Evolutionary conservation across 2,329 filamentous ascomycete species (phyloP), one percentile per base, ranked within the genome.

Genomic region (Cryphonectria radicalis): DNA sequence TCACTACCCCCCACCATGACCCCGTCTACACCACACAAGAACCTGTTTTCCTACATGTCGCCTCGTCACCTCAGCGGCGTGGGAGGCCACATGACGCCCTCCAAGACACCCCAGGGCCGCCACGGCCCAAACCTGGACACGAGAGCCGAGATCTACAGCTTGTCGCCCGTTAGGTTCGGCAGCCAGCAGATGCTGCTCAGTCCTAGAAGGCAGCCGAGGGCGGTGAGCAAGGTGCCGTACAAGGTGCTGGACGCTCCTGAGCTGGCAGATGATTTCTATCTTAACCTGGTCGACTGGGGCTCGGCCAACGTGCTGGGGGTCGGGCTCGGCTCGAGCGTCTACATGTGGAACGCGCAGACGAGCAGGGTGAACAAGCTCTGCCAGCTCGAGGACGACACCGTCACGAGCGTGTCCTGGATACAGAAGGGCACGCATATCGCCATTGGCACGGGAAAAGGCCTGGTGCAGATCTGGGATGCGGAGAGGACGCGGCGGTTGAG

Each of bases 321-420:
- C 60, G 96, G 96, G 0, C 84, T 99, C 37, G 95, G 95, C 25
- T 93, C 92, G 25, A 97, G 93, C 75, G 96, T 99, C 7, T 99
- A 98, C 79, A 96, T 98, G 90, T 99, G 96, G 96, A 97, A 98
- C 79, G 96, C 95, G 5, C 90, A 94, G 75, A 92, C 92, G 10
- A 96, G 95, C 74, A 90, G 93, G 74, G 96, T 99, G 2, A 97
- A 94, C 73, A 97, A 97, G 81, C 87, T 99, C 13, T 98, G 96
- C 81, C 95, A 97, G 63, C 85, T 98, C 17, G 91, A 93, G 74
- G 95, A 97, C 77, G 96, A 99, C 79, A 95, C 91, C 0, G 95
- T 99, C 0, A 99, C 96, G 3, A 98, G 95, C 76, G 96, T 99
- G 14, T 97, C 92, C 70, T 99, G 96, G 96, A 99, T 99, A 76